phyloP scores from a whole-genome alignment of 805 yeast genomes.

The Yamadazyma endophytica region DNA sequence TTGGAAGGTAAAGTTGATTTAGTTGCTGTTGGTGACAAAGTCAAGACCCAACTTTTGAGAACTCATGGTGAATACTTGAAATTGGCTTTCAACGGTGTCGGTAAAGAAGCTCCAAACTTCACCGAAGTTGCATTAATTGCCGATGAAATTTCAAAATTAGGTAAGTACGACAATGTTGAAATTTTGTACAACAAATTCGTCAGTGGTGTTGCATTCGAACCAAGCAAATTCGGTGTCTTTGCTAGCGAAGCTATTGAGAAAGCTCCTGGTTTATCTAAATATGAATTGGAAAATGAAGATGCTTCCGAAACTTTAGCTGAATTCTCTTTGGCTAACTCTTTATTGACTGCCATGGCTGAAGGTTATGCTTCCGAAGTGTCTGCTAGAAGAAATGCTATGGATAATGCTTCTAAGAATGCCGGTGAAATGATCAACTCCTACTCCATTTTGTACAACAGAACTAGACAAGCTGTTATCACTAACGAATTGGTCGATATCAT shows the following conservation, averaged over 20 bases:
- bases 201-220: constrained; percentile 87
- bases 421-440: constrained; percentile 97
- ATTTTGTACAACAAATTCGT: constrained; percentile 84
- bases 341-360: constrained; percentile 90
- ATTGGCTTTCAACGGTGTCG: constrained; percentile 83
- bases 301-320: constrained; percentile 74
- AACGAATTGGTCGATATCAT: constrained; percentile 99
- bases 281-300: constrained; percentile 65
- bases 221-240: constrained; percentile 63
- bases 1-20: constrained; percentile 66
- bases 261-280: constrained; percentile 82
- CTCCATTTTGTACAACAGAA: constrained; percentile 98
- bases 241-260: constrained; percentile 68
- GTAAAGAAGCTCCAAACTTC: constrained; percentile 96
- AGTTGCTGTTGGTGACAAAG: constrained; percentile 92
- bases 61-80: constrained; percentile 65
- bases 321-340: constrained; percentile 85
- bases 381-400: constrained; percentile 99
- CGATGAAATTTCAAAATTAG: constrained; percentile 70
- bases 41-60: constrained; percentile 84
- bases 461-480: constrained; percentile 98
- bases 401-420: constrained; percentile 98
- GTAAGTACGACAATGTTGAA: constrained; percentile 73
- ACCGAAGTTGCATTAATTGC: constrained; percentile 84
- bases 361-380: constrained; percentile 98